A percentile compares a stretch with the other conserved stretches of the same genome.
Evolutionary conservation across 805 yeast genomes (phyloP).

Genomic region (Teunomyces stri): DNA sequence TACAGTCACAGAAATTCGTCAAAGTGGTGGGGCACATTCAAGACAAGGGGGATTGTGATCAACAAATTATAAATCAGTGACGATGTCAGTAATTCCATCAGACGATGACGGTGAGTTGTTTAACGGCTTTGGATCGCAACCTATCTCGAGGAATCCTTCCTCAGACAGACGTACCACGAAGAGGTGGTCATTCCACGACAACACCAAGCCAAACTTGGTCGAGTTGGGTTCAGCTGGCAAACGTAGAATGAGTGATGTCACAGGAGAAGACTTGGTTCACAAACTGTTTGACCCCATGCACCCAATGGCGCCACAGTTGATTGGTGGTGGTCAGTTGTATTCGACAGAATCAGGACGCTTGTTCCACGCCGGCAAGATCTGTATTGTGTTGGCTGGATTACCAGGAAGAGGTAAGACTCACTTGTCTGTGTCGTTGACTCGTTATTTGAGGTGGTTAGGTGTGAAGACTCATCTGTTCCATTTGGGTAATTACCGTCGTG

Average conservation of each 20-base stretch:
- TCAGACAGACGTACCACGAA: slow-evolving; percentile 35
- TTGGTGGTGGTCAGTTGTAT: slow-evolving; percentile 69
- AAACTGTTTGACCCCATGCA: slow-evolving; percentile 60
- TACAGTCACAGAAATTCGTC: slow-evolving; percentile 1
- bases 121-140: slow-evolving; percentile 39
- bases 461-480: slow-evolving; percentile 91
- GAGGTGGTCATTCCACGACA: slow-evolving; percentile 43
- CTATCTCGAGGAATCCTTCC: slow-evolving; percentile 19
- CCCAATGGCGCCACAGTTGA: slow-evolving; percentile 39
- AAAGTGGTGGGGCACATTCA: slow-evolving; percentile 2
- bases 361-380: slow-evolving; percentile 93
- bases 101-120: slow-evolving; percentile 32
- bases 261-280: slow-evolving; percentile 61
- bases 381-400: slow-evolving; percentile 84
- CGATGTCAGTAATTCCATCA: slow-evolving; percentile 18
- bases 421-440: slow-evolving; percentile 83
- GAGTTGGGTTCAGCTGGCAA: slow-evolving; percentile 26
- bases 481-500: slow-evolving; percentile 85
- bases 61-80: background rate
- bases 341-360: slow-evolving; percentile 89
- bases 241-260: slow-evolving; percentile 39
- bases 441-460: slow-evolving; percentile 95
- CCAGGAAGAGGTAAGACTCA: slow-evolving; percentile 97
- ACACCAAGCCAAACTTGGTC: slow-evolving; percentile 36
- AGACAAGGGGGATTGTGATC: background rate